Percentiles rank a stretch among this genome's conserved stretches.
phyloP scores from a whole-genome alignment of 345 rosid species.

The Lepidium africanum region DNA sequence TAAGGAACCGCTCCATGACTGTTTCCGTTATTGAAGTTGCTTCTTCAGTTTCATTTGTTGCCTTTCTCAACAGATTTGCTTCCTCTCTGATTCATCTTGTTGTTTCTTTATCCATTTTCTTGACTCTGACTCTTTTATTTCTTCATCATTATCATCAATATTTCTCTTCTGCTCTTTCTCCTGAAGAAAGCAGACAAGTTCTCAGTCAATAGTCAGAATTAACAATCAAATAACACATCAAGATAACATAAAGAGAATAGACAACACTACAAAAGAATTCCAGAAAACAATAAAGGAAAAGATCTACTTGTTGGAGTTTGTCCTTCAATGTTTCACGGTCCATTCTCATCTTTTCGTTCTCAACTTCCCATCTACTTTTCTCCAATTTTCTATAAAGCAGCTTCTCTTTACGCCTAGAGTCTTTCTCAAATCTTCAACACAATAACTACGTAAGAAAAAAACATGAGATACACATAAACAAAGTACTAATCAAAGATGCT shows the following conservation, averaged over 20 bases:
- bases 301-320: slow-evolving; percentile 39
- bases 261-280: neutral
- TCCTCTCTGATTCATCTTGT: slow-evolving; percentile 76
- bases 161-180: slow-evolving; percentile 64
- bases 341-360: slow-evolving; percentile 70
- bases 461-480: neutral
- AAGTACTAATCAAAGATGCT: slow-evolving; percentile 17
- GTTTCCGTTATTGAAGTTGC: slow-evolving; percentile 55
- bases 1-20: slow-evolving; percentile 86
- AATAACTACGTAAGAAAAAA: neutral
- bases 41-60: slow-evolving; percentile 67
- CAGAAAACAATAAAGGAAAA: neutral
- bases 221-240: neutral
- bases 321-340: slow-evolving; percentile 59
- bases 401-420: slow-evolving; percentile 53
- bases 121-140: slow-evolving; percentile 59
- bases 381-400: slow-evolving; percentile 55
- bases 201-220: neutral
- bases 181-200: slow-evolving; percentile 22
- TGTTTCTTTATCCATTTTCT: slow-evolving; percentile 54
- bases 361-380: slow-evolving; percentile 55
- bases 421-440: slow-evolving; percentile 47
- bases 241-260: neutral
- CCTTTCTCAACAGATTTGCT: slow-evolving; percentile 56
- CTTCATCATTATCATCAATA: slow-evolving; percentile 45